Percentiles rank a stretch among this genome's conserved stretches.
Conservation (phyloP, 257 asterid species). For the Solanum gracilifrons region DNA sequence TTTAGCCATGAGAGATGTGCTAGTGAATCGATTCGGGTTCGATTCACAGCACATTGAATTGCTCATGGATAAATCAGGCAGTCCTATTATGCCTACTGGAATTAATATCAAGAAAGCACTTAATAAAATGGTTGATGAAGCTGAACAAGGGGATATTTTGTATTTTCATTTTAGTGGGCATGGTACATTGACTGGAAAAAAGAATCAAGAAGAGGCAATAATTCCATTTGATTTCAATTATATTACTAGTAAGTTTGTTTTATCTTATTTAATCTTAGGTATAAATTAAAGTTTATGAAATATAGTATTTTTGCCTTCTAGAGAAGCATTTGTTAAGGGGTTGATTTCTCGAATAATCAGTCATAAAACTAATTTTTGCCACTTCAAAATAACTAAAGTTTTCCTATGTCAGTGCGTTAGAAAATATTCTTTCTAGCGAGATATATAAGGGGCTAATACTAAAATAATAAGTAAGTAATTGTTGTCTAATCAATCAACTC, state of each 20-base stretch:
- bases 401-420: not conserved
- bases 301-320: not conserved
- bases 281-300: not conserved
- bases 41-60: constrained; percentile 23
- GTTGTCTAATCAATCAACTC: not conserved
- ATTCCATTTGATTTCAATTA: constrained; percentile 74
- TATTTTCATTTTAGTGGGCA: constrained; percentile 79
- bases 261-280: not conserved
- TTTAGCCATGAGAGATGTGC: constrained; percentile 41
- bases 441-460: not conserved
- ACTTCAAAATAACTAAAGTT: not conserved
- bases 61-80: constrained; percentile 48
- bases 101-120: constrained; percentile 61
- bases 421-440: not conserved
- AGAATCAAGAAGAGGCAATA: constrained; percentile 54
- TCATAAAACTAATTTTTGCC: not conserved
- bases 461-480: not conserved
- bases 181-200: constrained; percentile 33
- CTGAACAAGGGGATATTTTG: constrained; percentile 43
- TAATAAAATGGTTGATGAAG: constrained; percentile 39
- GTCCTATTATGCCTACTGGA: constrained; percentile 51
- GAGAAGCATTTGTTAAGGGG: not conserved
- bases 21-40: constrained; percentile 43
- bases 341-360: not conserved
- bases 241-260: constrained; percentile 49